Percentiles rank a stretch among this genome's conserved stretches.
Evolutionary conservation across 371 early-diverging fungal species (phyloP).

Genomic region (Apophysomyces variabilis): DNA sequence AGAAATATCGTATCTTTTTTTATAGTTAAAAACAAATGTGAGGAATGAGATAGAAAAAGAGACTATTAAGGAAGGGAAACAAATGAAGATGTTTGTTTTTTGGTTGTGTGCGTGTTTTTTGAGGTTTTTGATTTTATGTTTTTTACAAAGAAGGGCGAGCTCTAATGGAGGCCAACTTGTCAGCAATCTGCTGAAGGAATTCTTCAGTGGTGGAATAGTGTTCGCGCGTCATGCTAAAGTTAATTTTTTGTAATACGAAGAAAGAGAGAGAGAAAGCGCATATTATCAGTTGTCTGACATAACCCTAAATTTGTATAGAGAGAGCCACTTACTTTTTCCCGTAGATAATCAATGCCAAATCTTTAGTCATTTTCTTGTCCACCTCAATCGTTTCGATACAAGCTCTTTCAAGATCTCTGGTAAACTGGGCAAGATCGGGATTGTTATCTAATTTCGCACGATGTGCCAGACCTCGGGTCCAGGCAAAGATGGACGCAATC

Average conservation of each 20-base stretch:
- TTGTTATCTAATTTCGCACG: constrained; percentile 93
- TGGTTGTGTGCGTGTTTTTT: not conserved
- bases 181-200: constrained; percentile 78
- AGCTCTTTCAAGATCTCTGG: constrained; percentile 82
- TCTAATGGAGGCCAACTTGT: constrained; percentile 65
- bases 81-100: not conserved
- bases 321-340: constrained; percentile 70
- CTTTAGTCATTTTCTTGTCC: constrained; percentile 95
- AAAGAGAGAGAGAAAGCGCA: constrained; percentile 5
- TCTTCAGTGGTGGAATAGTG: constrained; percentile 83
- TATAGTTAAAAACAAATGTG: not conserved
- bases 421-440: constrained; percentile 75
- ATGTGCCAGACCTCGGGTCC: constrained; percentile 96
- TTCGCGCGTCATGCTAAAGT: constrained; percentile 60
- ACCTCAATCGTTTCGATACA: constrained; percentile 89
- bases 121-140: too few species aligned
- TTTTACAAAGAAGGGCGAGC: constrained; percentile 23
- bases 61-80: not conserved
- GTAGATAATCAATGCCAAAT: constrained; percentile 93
- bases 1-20: not conserved
- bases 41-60: not conserved
- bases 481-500: constrained; percentile 97
- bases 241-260: not conserved
- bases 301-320: not conserved
- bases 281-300: not conserved